These are phyloP conservation scores for Eucalyptus marginata DNA, from an alignment of 345 rosid species.

Conservation along the genomic window DNA sequence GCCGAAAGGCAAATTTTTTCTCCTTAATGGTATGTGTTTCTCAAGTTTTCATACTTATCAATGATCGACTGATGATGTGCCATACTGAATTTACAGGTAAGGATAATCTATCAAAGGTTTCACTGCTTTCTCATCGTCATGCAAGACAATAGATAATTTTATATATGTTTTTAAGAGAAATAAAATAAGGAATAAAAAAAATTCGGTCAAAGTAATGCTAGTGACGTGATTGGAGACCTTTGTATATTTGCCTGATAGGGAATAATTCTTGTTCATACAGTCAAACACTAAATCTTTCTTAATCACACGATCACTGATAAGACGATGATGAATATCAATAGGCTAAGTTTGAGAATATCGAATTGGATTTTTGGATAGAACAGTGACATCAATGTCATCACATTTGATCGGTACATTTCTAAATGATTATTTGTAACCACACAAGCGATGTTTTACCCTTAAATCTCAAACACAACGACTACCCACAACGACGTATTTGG, in stretches of 20 bases:
- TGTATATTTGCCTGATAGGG: neutral
- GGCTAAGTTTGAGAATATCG: rapidly evolving
- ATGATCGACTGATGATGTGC: neutral
- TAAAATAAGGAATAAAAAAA: neutral
- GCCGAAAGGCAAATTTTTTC: neutral
- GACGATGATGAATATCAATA: neutral
- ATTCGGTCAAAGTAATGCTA: neutral
- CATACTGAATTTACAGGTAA: neutral
- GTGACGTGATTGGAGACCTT: neutral
- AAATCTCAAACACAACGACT: neutral
- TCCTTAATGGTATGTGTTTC: neutral
- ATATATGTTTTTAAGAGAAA: neutral
- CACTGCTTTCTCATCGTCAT: neutral
- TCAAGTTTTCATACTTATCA: neutral
- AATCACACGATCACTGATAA: neutral
- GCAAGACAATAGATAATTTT: neutral
- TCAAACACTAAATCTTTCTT: neutral
- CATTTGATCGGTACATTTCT: neutral
- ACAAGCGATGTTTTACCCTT: neutral
- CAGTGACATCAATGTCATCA: neutral
- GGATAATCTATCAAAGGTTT: neutral
- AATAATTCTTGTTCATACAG: neutral
- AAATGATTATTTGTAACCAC: neutral
- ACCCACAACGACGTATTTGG: rapidly evolving
- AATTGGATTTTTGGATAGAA: neutral